Base-by-base conservation (phyloP, 2,329 filamentous ascomycete species). In the Fusarium palustre region DNA sequence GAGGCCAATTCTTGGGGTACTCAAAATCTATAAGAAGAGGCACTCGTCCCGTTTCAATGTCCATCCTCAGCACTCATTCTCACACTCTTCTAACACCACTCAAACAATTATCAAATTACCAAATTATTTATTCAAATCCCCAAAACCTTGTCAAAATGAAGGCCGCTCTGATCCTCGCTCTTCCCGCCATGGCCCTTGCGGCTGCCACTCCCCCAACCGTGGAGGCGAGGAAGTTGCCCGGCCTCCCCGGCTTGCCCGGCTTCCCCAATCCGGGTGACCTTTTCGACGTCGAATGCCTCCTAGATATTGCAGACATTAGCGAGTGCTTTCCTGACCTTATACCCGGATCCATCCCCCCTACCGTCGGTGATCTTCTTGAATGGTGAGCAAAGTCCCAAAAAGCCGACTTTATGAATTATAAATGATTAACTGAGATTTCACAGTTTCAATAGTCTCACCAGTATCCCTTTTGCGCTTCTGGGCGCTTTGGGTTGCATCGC, bases 161-260 rank as follows among this genome's bases (percentile, higher is more conserved):
- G 64, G 41, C 41, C 38, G 11, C 61, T 15, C 2, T 25, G 33
- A 18, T 67, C 24, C 41, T 66, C 42, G 38, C 56, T 46, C 47
- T 67, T 8, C 64, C 64, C n/a, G 28, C 16, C 7, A 24, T 67
- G 3, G 61, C 61, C 36, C 28, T 67, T 16, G 56, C 64, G 13
- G 64, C 61, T 38, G 61, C 56, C 6, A 53, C 56, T 36, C 61
- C 61, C 4, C 13, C 47, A 1, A 13, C 54, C 7, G 12, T 66
- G 5, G 31, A 66, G 55, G 31, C 56, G 33, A 42, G 64, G 11
- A 60, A 66, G 55, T 8, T 25, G 28, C 10, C 10, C 8, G 28
- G 28, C 25, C 9, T 28, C 7, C 25, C 25, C 25, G 25, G 25
- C 25, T 8, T 28, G 7, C 25, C 25, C 25, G 8, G 25, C 25